These are phyloP conservation scores for Trypanosomatidae sp. DNA, from an alignment of 208 protist species.

Conservation along the genomic window DNA sequence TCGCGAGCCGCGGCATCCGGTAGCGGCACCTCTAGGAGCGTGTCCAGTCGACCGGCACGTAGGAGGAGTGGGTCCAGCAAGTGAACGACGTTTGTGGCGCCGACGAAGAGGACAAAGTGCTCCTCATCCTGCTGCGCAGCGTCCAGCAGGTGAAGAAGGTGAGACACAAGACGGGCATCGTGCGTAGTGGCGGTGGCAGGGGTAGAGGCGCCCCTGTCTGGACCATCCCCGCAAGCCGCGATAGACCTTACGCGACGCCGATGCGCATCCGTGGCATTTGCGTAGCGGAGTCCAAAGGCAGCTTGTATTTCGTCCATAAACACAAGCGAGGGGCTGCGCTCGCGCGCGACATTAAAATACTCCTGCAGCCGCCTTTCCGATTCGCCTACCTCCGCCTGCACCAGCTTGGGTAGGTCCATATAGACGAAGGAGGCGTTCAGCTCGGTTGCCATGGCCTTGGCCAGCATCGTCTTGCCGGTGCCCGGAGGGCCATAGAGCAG, in stretches of 20 bases:
- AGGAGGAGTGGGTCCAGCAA: slow-evolving; percentile 72
- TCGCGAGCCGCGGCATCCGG: slow-evolving; percentile 52
- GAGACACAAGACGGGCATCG: slow-evolving; percentile 70
- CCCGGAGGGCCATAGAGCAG: slow-evolving; percentile 91
- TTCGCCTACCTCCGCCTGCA: slow-evolving; percentile 91
- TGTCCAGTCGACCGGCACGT: slow-evolving; percentile 80
- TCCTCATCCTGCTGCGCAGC: slow-evolving; percentile 57
- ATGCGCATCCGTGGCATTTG: neutral
- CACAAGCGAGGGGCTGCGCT: slow-evolving; percentile 82
- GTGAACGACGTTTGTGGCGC: slow-evolving; percentile 78
- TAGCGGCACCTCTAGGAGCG: slow-evolving; percentile 62
- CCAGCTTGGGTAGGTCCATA: slow-evolving; percentile 83
- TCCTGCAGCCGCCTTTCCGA: slow-evolving; percentile 82
- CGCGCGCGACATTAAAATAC: slow-evolving; percentile 81
- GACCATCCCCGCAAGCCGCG: neutral
- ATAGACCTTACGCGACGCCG: neutral
- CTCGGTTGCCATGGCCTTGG: slow-evolving; percentile 91
- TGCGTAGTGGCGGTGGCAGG: slow-evolving; percentile 26
- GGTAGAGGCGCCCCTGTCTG: neutral
- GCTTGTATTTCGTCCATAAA: slow-evolving; percentile 97
- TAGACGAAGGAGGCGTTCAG: slow-evolving; percentile 90
- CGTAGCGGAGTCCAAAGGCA: slow-evolving; percentile 63
- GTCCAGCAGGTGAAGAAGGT: slow-evolving; percentile 76
- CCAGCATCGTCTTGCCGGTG: slow-evolving; percentile 94
- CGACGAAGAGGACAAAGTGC: slow-evolving; percentile 71